Conservation (phyloP, 164 flowering plant genomes). For the Nelumbo lutea region DNA sequence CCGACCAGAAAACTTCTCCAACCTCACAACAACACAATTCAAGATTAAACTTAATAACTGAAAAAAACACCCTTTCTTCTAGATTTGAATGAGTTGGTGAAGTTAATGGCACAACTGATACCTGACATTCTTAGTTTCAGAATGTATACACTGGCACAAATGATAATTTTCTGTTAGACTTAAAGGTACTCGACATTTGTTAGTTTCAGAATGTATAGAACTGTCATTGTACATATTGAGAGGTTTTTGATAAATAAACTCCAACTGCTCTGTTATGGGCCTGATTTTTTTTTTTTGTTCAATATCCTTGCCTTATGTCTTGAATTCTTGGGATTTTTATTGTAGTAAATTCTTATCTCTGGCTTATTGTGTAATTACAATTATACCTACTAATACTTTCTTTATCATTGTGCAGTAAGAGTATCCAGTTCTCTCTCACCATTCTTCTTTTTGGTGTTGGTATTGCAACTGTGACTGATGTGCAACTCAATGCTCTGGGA, state of each 20-base stretch:
- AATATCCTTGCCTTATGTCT: not conserved
- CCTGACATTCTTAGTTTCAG: too few relatives aligned
- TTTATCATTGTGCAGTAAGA: conserved; percentile 49
- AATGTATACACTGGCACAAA: too few relatives aligned
- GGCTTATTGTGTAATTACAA: not conserved
- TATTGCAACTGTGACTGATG: conserved; percentile 93
- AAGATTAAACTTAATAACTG: too few relatives aligned
- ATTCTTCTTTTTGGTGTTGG: conserved; percentile 86
- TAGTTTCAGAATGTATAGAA: not conserved
- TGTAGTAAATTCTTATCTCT: not conserved
- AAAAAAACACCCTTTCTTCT: too few relatives aligned
- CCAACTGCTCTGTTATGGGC: not conserved
- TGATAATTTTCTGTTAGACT: too few relatives aligned
- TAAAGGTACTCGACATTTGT: not conserved
- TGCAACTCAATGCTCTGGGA: conserved; percentile 90
- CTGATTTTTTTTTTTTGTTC: not conserved
- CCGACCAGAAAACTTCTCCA: too few relatives aligned
- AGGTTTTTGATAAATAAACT: not conserved
- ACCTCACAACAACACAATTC: too few relatives aligned
- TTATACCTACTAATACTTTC: conserved; percentile 3
- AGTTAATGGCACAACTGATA: too few relatives aligned
- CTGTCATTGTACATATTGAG: not conserved
- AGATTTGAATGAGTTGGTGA: too few relatives aligned
- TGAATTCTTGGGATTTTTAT: not conserved
- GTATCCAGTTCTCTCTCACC: conserved; percentile 56